phyloP scores from a whole-genome alignment of 805 yeast genomes.

The Zygoascus bituminiphila region DNA sequence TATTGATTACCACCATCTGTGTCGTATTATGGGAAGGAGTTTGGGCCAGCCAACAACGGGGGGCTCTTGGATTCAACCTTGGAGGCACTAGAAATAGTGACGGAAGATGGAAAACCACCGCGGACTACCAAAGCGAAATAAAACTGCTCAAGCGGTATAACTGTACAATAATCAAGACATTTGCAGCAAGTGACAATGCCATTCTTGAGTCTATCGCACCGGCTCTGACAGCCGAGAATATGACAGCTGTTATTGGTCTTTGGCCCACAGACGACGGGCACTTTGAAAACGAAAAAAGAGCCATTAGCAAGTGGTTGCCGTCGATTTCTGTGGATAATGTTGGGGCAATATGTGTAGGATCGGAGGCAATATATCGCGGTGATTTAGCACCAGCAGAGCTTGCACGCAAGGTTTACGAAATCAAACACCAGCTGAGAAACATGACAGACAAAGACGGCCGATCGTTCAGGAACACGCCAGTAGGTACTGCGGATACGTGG shows the following conservation, averaged over 20 bases:
- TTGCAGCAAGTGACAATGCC: conserved; percentile 92
- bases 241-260: conserved; percentile 72
- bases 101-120: conserved; percentile 58
- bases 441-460: conserved; percentile 76
- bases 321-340: conserved; percentile 50
- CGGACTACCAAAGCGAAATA: conserved; percentile 66
- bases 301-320: conserved; percentile 67
- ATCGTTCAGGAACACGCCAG: conserved; percentile 61
- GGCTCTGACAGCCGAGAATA: conserved; percentile 70
- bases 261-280: conserved; percentile 91
- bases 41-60: background rate
- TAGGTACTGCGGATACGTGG: conserved; percentile 97
- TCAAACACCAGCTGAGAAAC: conserved; percentile 44
- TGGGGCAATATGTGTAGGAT: conserved; percentile 79
- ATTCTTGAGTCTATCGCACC: conserved; percentile 80
- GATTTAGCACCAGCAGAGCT: conserved; percentile 71
- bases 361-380: conserved; percentile 89
- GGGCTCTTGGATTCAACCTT: conserved; percentile 60
- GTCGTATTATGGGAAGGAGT: background rate
- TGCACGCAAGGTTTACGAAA: conserved; percentile 54
- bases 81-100: conserved; percentile 75
- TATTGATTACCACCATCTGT: background rate
- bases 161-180: conserved; percentile 65
- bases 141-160: conserved; percentile 44
- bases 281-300: conserved; percentile 63